phyloP scores from a whole-genome alignment of 495 filamentous ascomycete species.

The Usnea hakonensis region DNA sequence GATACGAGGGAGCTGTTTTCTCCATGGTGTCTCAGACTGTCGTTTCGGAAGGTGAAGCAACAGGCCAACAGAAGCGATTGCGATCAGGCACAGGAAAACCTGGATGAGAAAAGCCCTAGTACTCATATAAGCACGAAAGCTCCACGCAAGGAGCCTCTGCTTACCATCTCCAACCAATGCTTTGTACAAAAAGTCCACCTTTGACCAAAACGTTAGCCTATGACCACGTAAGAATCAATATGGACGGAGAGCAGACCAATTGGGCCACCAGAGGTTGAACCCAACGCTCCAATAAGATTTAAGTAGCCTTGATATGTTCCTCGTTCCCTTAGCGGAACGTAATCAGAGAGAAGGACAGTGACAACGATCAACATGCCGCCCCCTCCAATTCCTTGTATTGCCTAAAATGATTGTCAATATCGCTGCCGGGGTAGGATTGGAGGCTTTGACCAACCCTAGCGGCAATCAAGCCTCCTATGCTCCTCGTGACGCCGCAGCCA shows the following conservation, averaged over 20 bases:
- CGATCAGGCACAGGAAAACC: constrained; percentile 12
- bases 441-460: constrained; percentile 14
- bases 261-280: constrained; percentile 15
- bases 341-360: constrained; percentile 16
- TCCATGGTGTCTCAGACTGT: constrained; percentile 18
- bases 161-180: constrained; percentile 20
- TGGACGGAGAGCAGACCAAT: constrained; percentile 5
- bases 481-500: constrained; percentile 13
- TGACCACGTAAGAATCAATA: background rate
- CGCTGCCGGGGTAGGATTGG: background rate
- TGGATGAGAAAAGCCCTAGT: constrained; percentile 16
- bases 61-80: background rate
- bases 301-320: constrained; percentile 18
- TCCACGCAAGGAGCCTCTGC: background rate
- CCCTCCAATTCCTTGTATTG: constrained; percentile 16
- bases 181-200: constrained; percentile 17
- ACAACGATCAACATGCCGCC: constrained; percentile 19
- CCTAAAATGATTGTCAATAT: constrained; percentile 1
- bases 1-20: constrained; percentile 14
- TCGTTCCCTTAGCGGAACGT: constrained; percentile 11
- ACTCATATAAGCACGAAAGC: background rate
- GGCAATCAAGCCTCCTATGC: constrained; percentile 14
- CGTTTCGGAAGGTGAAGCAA: constrained; percentile 11
- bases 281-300: constrained; percentile 17
- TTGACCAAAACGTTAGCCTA: background rate